Conservation (phyloP, 2,329 filamentous ascomycete species). For the Fusarium mangiferae region DNA sequence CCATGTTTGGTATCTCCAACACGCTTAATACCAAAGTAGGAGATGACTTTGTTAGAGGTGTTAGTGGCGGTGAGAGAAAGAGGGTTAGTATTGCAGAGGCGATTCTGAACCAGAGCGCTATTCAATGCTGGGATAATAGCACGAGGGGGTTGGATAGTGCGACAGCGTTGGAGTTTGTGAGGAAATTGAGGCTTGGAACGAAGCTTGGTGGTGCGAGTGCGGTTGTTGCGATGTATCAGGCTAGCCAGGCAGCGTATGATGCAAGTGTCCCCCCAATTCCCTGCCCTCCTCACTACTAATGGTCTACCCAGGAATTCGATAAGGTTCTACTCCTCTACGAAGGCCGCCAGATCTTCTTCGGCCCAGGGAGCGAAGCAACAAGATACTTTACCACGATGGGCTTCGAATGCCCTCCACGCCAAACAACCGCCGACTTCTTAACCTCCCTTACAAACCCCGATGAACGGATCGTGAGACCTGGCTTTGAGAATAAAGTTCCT, state of each 20-base stretch:
- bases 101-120: slow-evolving; percentile 50
- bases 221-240: slow-evolving; percentile 73
- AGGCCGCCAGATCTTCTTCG: slow-evolving; percentile 68
- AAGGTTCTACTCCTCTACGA: slow-evolving; percentile 76
- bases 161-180: slow-evolving; percentile 72
- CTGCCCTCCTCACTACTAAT: too few relatives aligned
- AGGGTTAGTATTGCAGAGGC: slow-evolving; percentile 53
- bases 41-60: slow-evolving; percentile 73
- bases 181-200: slow-evolving; percentile 67
- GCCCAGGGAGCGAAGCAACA: slow-evolving; percentile 15
- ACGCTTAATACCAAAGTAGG: slow-evolving; percentile 75
- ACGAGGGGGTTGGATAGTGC: slow-evolving; percentile 72
- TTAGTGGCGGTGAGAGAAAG: slow-evolving; percentile 63
- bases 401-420: slow-evolving; percentile 62
- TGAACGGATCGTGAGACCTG: slow-evolving; percentile 47
- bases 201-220: slow-evolving; percentile 68
- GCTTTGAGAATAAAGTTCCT: slow-evolving; percentile 41
- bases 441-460: slow-evolving; percentile 58
- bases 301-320: slow-evolving; percentile 69
- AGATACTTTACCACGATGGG: slow-evolving; percentile 54
- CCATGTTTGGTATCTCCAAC: slow-evolving; percentile 75
- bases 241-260: slow-evolving; percentile 53
- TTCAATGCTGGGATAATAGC: slow-evolving; percentile 78
- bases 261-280: too few relatives aligned
- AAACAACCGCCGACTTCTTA: slow-evolving; percentile 78